Evolutionary conservation across 352 stramenopile genomes (phyloP), one percentile per base, ranked within the genome.

Genomic region (Phytophthora sojae): DNA sequence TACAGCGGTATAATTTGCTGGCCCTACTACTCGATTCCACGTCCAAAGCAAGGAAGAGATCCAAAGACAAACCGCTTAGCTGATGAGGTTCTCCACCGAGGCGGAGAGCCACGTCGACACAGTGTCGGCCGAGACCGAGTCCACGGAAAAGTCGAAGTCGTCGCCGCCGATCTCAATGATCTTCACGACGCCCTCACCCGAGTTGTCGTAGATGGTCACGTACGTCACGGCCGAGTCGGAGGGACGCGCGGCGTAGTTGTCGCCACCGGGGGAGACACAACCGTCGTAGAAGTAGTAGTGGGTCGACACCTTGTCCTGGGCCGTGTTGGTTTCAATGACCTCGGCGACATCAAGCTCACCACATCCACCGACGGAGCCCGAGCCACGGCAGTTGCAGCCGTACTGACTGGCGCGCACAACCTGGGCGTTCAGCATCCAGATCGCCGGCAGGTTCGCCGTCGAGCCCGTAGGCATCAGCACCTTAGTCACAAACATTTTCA

Each of bases 271-370:
- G 1, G 78, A 81, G 21, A 84, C 70, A 21, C 67, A 77, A 25
- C 83, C 81, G 44, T 94, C 83, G 61, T 85, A 88, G 55, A 89
- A 91, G 73, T 94, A 94, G 70, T 92, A 91, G 74, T 94, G 86
- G 3, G 86, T 92, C 15, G 84, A 79, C 15, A 94, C 73, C 50
- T 83, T 82, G 66, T 91, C 74, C 49, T 79, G 67, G 3, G 52
- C 71, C 4, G 66, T 69, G 75, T 86, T 89, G 25, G 82, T 90
- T 64, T 90, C 81, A n/a, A 94, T 91, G 9, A 91, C 86, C 68
- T 94, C 86, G 30, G 86, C 83, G 8, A 92, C 71, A 61, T 92
- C 86, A 39, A 94, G 75, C 57, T 94, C 87, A 53, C 87, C 87
- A 37, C 87, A 94, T 58, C 85, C 87, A 30, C 87, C 87, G 5